Evolutionary conservation across 2,329 filamentous ascomycete genomes (phyloP), one percentile per base, ranked within the genome.

Genomic region (Stachybotrys elegans): DNA sequence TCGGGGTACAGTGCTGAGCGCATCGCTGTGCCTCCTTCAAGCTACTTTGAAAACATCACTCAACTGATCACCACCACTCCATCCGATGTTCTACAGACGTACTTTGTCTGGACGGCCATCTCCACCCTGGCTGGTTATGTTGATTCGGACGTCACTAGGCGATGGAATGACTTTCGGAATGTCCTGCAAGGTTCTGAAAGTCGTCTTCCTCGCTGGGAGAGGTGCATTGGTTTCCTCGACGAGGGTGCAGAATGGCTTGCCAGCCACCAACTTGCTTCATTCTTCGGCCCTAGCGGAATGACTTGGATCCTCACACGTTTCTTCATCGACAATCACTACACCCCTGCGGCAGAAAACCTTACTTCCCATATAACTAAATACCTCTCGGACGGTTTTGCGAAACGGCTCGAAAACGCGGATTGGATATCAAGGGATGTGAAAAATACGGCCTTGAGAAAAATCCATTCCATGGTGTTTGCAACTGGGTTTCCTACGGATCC

Each of bases 231-330:
- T 72, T 70, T 17, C 66, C 79, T 13, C 84, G 87, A 54, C 72
- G 83, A 40, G 86, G 83, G 83, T 73, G 82, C 52, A 81, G 71
- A 6, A 88, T 84, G 52, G 72, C 86, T 22, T 58, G 58, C 7
- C 70, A 74, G n/a, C n/a, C n/a, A n/a, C n/a, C n/a, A n/a, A n/a
- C n/a, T n/a, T n/a, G n/a, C n/a, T n/a, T n/a, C n/a, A n/a, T n/a
- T n/a, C n/a, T n/a, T n/a, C 25, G 71, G 83, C 5, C 80, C 85
- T 49, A 59, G 62, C 19, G 74, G 76, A 5, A 59, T 88, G 19
- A 76, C 76, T 3, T 88, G 83, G 83, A 82, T 85, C 40, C 65
- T 86, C 14, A 84, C 81, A 56, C 78, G 82, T 19, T 87, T 88
- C 65, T 89, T 83, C 50, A 72, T 88, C 2, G 76, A 87, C 48